Base-by-base conservation (phyloP, 208 protist species). In the Kentomonas sorsogonicus region DNA sequence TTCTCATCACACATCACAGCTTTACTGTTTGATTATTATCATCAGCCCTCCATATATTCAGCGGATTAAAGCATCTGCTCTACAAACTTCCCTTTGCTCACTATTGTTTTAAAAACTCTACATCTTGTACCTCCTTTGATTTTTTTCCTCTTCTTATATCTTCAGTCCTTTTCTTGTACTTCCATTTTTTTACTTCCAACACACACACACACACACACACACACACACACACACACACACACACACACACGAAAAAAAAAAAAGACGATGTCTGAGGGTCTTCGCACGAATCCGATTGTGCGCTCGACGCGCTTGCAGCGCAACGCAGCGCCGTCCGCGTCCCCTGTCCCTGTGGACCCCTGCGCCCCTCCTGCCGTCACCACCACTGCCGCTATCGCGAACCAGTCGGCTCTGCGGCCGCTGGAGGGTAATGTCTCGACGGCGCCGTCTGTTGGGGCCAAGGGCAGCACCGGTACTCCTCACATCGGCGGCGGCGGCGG, bases 11-110 rank as follows among this genome's bases (percentile, higher is more conserved):
- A 63, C 26, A 4, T 38, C 23, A 4, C 31, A n/a, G 10, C 1
- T 41, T 53, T 53, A 39, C 13, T 46, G 16, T 40, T 53, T 68
- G 38, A n/a, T n/a, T n/a, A n/a, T n/a, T n/a, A n/a, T n/a, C n/a
- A n/a, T n/a, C n/a, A n/a, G n/a, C n/a, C n/a, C n/a, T n/a, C n/a
- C n/a, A n/a, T n/a, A n/a, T n/a, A n/a, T n/a, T n/a, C n/a, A n/a
- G n/a, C n/a, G n/a, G n/a, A n/a, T n/a, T n/a, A n/a, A n/a, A n/a
- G n/a, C n/a, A n/a, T n/a, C n/a, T n/a, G n/a, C n/a, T n/a, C n/a
- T n/a, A n/a, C n/a, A n/a, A n/a, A n/a, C n/a, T n/a, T n/a, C n/a
- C n/a, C n/a, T n/a, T n/a, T n/a, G 41, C 1, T 59, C 15, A 27
- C 23, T 39, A 23, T 38, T 57, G 18, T 18, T 46, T 57, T 60